These are phyloP conservation scores for Phytopythium kandeliae DNA, from an alignment of 352 stramenopile species.

Conservation along the genomic window DNA sequence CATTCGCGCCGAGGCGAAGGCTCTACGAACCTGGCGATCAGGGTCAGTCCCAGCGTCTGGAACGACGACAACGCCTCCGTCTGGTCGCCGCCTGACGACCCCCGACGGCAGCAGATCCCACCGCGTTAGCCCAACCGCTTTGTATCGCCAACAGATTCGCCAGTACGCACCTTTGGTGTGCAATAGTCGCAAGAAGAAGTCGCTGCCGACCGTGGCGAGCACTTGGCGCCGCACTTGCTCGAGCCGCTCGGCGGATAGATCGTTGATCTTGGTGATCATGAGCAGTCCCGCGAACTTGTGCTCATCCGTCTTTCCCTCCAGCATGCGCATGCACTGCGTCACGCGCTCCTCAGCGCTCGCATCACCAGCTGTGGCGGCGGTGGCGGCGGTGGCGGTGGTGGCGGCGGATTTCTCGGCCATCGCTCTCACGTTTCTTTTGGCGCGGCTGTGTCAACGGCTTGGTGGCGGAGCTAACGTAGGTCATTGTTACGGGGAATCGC, in stretches of 20 bases:
- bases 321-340: slow-evolving; percentile 62
- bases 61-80: slow-evolving; percentile 59
- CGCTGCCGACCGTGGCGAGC: slow-evolving; percentile 50
- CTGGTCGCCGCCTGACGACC: slow-evolving; percentile 30
- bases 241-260: slow-evolving; percentile 34
- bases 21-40: slow-evolving; percentile 63
- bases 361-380: too few relatives aligned
- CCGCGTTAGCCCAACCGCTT: neutral
- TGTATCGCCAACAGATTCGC: neutral
- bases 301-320: slow-evolving; percentile 68
- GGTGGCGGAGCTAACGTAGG: neutral
- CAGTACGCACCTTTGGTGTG: slow-evolving; percentile 47
- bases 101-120: neutral
- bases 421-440: slow-evolving; percentile 7
- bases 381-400: neutral
- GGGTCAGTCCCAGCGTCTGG: slow-evolving; percentile 67
- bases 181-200: slow-evolving; percentile 78
- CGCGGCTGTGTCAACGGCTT: neutral
- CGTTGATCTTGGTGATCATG: slow-evolving; percentile 79
- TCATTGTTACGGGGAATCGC: neutral
- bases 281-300: slow-evolving; percentile 85
- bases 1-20: neutral
- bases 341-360: slow-evolving; percentile 19
- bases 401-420: slow-evolving; percentile 1
- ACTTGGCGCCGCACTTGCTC: slow-evolving; percentile 52